A percentile compares a stretch with the other conserved stretches of the same genome.
Evolutionary conservation across 2,329 filamentous ascomycete genomes (phyloP).

Genomic region (Helminthosporium solani): DNA sequence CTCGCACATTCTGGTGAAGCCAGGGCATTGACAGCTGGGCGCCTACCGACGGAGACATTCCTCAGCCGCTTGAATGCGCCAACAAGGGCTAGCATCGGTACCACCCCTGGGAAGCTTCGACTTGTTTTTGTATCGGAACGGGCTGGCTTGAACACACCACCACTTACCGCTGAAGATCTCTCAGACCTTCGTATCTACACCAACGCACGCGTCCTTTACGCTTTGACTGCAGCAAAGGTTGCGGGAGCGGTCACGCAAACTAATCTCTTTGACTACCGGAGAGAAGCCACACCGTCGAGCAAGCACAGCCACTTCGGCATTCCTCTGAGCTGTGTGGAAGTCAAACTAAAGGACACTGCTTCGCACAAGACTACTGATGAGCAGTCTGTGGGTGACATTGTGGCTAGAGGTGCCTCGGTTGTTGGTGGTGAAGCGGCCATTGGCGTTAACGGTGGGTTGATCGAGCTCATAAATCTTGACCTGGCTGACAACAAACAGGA

Average conservation of each 20-base stretch:
- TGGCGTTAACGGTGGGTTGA: conserved; percentile 51
- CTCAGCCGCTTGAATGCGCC: conserved; percentile 63
- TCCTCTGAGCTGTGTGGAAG: conserved; percentile 76
- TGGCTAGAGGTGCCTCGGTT: conserved; percentile 72
- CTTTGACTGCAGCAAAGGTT: conserved; percentile 77
- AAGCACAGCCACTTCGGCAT: conserved; percentile 72
- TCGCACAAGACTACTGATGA: conserved; percentile 65
- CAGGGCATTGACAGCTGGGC: conserved; percentile 68
- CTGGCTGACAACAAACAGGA: conserved; percentile 44
- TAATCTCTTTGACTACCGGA: conserved; percentile 81
- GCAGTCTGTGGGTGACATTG: conserved; percentile 56
- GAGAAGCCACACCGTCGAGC: conserved; percentile 44
- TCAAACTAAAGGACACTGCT: conserved; percentile 67
- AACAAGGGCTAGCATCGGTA: conserved; percentile 60
- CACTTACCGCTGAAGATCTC: conserved; percentile 67
- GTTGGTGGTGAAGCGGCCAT: conserved; percentile 65
- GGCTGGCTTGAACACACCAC: conserved; percentile 60
- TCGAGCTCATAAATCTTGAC: neutral
- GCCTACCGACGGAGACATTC: conserved; percentile 68
- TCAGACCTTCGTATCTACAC: conserved; percentile 82
- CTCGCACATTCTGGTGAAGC: conserved; percentile 71
- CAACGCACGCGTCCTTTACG: conserved; percentile 78
- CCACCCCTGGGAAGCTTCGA: conserved; percentile 70
- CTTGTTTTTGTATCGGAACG: conserved; percentile 78
- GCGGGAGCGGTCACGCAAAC: conserved; percentile 89